Evolutionary conservation across 1,284 basidiomycete genomes (phyloP).

Genomic region (Ganoderma lingzhi): DNA sequence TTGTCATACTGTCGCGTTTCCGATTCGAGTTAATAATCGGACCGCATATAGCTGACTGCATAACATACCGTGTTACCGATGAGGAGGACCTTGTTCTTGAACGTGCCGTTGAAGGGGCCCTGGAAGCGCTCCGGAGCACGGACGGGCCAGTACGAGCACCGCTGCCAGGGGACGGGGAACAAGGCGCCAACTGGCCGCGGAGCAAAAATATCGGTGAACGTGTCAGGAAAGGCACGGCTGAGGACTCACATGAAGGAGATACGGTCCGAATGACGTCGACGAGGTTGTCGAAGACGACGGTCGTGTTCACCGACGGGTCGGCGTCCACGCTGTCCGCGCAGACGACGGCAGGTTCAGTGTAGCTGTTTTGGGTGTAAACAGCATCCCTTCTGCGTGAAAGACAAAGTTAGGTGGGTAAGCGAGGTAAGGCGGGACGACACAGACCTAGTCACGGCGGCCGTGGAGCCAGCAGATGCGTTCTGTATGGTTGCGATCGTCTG

Average conservation of each 20-base stretch:
- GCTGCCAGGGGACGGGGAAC: constrained; percentile 25
- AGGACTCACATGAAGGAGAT: constrained; percentile 30
- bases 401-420: not conserved
- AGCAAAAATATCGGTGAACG: not conserved
- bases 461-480: not conserved
- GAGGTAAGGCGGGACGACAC: not conserved
- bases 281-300: constrained; percentile 32
- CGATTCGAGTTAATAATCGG: not conserved
- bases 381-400: not conserved
- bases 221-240: not conserved
- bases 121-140: constrained; percentile 36
- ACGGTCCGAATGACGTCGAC: constrained; percentile 28
- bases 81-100: constrained; percentile 33
- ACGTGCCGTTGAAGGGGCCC: constrained; percentile 33
- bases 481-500: constrained; percentile 2
- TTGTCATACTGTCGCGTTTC: constrained; percentile 25
- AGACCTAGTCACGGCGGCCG: not conserved
- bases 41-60: not conserved
- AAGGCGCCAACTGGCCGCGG: constrained; percentile 20
- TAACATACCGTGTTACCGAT: constrained; percentile 31
- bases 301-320: constrained; percentile 24
- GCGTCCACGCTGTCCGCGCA: constrained; percentile 36
- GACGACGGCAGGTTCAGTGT: constrained; percentile 28
- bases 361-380: constrained; percentile 15
- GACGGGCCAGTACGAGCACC: constrained; percentile 30